Conservation (phyloP, 495 filamentous ascomycete genomes). For the Aspergillus steynii region DNA sequence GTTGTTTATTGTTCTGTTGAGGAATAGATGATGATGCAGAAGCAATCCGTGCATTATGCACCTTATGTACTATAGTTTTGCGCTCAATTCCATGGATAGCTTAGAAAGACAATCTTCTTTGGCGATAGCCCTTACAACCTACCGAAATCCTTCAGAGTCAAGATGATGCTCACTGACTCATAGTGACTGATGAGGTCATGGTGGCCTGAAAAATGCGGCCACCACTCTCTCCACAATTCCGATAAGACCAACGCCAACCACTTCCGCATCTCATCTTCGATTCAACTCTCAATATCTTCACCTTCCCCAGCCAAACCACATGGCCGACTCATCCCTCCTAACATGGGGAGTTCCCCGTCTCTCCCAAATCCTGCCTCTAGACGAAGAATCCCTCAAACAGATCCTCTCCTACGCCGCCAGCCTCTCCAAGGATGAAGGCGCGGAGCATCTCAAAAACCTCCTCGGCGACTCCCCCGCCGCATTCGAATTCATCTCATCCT, state of each 20-base stretch:
- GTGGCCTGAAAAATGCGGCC: constrained; percentile 19
- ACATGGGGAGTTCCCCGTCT: constrained; percentile 68
- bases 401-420: constrained; percentile 76
- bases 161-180: not conserved
- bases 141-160: too few species aligned
- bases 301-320: not conserved
- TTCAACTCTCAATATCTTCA: not conserved
- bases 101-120: not conserved
- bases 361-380: constrained; percentile 74
- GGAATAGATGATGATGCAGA: constrained; percentile 20
- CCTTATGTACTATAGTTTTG: constrained; percentile 10
- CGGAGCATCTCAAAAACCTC: constrained; percentile 81
- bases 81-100: not conserved
- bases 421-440: constrained; percentile 70
- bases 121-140: too few species aligned
- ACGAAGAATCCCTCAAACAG: constrained; percentile 78
- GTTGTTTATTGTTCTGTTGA: constrained; percentile 8
- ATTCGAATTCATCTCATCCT: constrained; percentile 88
- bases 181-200: not conserved
- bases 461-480: constrained; percentile 83
- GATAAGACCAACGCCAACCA: not conserved
- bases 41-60: not conserved
- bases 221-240: constrained; percentile 6
- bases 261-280: not conserved
- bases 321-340: constrained; percentile 27